Conservation (phyloP, 768 basidiomycete genomes). For the Lyophyllum shimeji region DNA sequence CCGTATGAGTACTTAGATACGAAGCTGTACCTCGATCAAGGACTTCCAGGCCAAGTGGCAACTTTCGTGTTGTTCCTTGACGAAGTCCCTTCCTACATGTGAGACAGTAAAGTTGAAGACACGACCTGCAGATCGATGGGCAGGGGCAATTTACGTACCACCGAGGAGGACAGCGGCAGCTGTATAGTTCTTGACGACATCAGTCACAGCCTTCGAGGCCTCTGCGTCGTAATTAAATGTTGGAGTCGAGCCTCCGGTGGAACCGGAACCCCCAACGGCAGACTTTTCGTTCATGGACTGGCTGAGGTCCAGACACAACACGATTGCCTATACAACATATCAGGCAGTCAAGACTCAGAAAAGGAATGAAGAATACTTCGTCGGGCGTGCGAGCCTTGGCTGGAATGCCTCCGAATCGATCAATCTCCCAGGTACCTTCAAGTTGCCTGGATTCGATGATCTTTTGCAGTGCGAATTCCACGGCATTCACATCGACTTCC, state of each 20-base stretch:
- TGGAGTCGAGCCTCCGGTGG: neutral
- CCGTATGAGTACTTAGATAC: neutral
- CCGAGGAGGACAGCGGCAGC: neutral
- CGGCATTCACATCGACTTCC: conserved; percentile 28
- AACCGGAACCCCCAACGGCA: conserved; percentile 14
- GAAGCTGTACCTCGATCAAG: neutral
- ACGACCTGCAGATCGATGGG: neutral
- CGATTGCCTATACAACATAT: conserved; percentile 20
- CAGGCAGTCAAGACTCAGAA: neutral
- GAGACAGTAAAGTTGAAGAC: neutral
- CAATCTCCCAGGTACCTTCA: conserved; percentile 29
- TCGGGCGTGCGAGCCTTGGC: conserved; percentile 23
- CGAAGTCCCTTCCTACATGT: neutral
- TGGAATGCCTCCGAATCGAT: conserved; percentile 22
- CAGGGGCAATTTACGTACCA: neutral
- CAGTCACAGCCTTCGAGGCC: neutral
- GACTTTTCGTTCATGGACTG: conserved; percentile 24
- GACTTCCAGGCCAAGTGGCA: conserved; percentile 1
- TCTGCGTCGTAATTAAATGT: neutral
- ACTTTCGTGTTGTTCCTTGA: conserved; percentile 1
- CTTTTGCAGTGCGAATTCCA: conserved; percentile 20
- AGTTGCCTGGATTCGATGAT: conserved; percentile 18
- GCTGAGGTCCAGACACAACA: conserved; percentile 27
- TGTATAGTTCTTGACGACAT: neutral
- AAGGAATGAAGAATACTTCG: conserved; percentile 16